These are phyloP conservation scores for Suillus plorans DNA, from an alignment of 768 basidiomycete genomes.

Conservation along the genomic window DNA sequence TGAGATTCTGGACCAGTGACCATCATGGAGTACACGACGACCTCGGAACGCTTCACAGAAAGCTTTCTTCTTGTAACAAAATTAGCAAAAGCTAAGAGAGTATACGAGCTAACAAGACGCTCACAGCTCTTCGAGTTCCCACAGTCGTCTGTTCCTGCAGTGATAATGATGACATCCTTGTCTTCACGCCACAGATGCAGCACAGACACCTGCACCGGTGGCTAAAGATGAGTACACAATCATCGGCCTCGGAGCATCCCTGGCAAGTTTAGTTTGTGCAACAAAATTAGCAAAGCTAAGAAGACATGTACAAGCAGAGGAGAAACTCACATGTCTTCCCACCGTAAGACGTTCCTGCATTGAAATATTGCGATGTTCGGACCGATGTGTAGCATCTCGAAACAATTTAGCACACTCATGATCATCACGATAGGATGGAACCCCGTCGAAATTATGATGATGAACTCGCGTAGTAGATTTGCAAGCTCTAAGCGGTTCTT, in stretches of 20 bases:
- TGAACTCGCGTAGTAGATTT: not conserved
- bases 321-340: slow-evolving; percentile 8
- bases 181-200: not conserved
- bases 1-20: not conserved
- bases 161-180: not conserved
- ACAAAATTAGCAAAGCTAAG: slow-evolving; percentile 8
- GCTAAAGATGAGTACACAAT: not conserved
- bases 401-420: not conserved
- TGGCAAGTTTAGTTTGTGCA: not conserved
- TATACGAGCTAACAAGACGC: not conserved
- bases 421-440: slow-evolving; percentile 3
- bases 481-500: not conserved
- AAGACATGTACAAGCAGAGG: not conserved
- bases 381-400: slow-evolving; percentile 2
- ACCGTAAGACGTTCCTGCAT: slow-evolving; percentile 9
- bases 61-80: not conserved
- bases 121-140: not conserved
- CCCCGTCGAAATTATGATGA: not conserved
- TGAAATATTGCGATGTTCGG: not conserved
- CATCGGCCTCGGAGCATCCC: slow-evolving; percentile 4
- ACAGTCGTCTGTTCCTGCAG: not conserved
- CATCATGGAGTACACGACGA: not conserved
- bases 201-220: not conserved
- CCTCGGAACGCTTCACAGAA: not conserved
- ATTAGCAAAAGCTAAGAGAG: not conserved